Base-by-base conservation (phyloP, 176 grass and related monocot genomes). In the Chloris gayana region DNA sequence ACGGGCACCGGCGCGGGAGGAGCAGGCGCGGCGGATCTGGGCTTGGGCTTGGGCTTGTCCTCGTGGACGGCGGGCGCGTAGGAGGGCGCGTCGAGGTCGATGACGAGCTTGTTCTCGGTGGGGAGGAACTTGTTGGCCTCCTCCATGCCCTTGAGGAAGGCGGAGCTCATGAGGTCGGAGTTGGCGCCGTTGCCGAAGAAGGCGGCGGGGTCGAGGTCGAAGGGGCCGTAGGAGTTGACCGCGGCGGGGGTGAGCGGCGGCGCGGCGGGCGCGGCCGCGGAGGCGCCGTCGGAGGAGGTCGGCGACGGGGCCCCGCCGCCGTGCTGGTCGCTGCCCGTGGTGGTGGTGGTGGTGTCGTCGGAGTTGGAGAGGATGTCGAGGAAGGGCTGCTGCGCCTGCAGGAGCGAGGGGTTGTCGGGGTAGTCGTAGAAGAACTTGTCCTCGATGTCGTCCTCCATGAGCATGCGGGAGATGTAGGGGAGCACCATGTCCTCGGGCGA, bases 71-170 rank as follows among this genome's bases (percentile, higher is more conserved):
- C 80, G 9, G 11, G 58, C 0, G 69, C 31, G 34, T 64, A 64
- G 27, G 60, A 64, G 60, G 27, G 12, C 1, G 56, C 75, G 26
- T 88, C 75, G 7, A 78, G 54, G 42, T 85, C 67, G 67, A 85
- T 85, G 74, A 85, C 18, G 35, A 83, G 50, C 60, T 69, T 87
- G 25, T 78, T 19, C 79, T 82, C 78, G 26, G 11, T n/a, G 33
- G 89, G 89, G 13, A 97, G 85, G 75, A 97, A 97, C 80, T 97
- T 93, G 68, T 82, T 89, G 5, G 93, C 93, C 88, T 97, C 93
- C 75, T 97, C 90, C 78, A 86, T 63, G 24, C 93, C 93, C 86
- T 79, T 93, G 67, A 80, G 69, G 80, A 91, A 89, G 17, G 87
- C 87, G 45, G 78, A 67, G 82, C 38, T 89, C 82, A 90, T 83